phyloP scores from a whole-genome alignment of 2,329 filamentous ascomycete genomes.

The Tolypocladium amazonense region DNA sequence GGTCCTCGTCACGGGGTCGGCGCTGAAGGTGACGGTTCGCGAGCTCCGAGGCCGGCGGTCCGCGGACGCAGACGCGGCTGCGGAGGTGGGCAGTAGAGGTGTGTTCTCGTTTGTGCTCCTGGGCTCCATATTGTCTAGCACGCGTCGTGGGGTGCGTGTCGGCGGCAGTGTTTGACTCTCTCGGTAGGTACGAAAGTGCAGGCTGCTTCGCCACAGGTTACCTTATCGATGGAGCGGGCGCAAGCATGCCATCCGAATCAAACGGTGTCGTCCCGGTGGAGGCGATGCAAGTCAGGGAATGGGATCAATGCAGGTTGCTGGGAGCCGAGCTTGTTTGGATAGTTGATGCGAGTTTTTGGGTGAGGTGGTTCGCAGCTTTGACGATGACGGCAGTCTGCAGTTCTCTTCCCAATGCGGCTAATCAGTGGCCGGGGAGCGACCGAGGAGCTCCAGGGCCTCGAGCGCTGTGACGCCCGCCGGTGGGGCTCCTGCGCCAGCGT shows the following conservation, averaged over 20 bases:
- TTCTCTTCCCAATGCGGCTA: background rate
- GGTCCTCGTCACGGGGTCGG: slow-evolving; percentile 53
- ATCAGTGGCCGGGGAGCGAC: background rate
- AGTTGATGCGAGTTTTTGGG: background rate
- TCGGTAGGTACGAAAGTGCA: background rate
- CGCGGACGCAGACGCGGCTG: background rate
- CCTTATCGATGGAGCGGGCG: background rate
- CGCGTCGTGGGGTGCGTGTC: background rate
- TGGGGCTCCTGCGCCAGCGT: background rate
- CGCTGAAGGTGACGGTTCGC: slow-evolving; percentile 69
- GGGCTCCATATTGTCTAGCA: background rate
- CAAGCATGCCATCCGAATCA: background rate
- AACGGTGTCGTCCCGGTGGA: background rate
- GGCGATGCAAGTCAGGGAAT: background rate
- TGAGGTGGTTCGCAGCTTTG: background rate
- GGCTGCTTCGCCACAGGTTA: background rate
- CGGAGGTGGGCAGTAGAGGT: slow-evolving; percentile 1
- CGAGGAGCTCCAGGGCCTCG: background rate
- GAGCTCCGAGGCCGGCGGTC: slow-evolving; percentile 29
- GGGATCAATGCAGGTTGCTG: background rate
- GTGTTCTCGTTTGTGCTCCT: slow-evolving; percentile 1
- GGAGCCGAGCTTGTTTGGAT: background rate
- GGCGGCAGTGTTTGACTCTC: background rate
- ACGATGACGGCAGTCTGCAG: background rate
- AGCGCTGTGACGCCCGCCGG: background rate